Evolutionary conservation across 2,329 filamentous ascomycete species (phyloP), one percentile per base, ranked within the genome.

Genomic region (Xylogone sp.): DNA sequence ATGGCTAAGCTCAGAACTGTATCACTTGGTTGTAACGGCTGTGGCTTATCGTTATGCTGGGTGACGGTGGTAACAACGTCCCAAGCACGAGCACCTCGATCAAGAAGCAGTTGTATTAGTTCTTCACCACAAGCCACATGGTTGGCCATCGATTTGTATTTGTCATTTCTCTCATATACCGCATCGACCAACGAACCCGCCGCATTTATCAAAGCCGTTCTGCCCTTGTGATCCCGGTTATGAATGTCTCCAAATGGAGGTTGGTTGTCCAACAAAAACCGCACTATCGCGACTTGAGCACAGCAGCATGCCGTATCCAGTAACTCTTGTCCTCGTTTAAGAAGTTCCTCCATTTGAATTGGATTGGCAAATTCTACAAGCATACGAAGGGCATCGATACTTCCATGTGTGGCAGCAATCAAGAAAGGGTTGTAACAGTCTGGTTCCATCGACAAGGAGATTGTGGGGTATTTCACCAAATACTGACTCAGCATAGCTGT

Each of bases 191-290:
- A 45, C 20, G 43, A 45, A 27, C 16, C 19, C 2, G 43, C 43
- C 13, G 43, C 43, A 16, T 9, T 16, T 10, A 45, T 4, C 20
- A 45, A 22, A 18, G 43, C 18, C 20, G 43, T 45, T 20, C 12
- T 45, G 21, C 19, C 20, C 9, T 39, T 39, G 5, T 7, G 16
- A 45, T 22, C 24, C 21, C 21, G n/a, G 21, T 7, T 20, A 21
- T 54, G 27, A n/a, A 55, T 42, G 10, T 50, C 45, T 12, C 44
- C 54, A 21, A 56, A 50, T 13, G 52, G 46, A 43, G 54, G 56
- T 39, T 59, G 46, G 20, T 46, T 50, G 20, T 59, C 53, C 19
- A 58, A 46, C 10, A 58, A 27, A 31, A 58, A 55, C 1, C 42
- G 50, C 18, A 50, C 46, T 5, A 49, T 50, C 27, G 56, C 54